These are phyloP conservation scores for Mariannaea elegans DNA, from an alignment of 2,329 filamentous ascomycete species.

Conservation along the genomic window DNA sequence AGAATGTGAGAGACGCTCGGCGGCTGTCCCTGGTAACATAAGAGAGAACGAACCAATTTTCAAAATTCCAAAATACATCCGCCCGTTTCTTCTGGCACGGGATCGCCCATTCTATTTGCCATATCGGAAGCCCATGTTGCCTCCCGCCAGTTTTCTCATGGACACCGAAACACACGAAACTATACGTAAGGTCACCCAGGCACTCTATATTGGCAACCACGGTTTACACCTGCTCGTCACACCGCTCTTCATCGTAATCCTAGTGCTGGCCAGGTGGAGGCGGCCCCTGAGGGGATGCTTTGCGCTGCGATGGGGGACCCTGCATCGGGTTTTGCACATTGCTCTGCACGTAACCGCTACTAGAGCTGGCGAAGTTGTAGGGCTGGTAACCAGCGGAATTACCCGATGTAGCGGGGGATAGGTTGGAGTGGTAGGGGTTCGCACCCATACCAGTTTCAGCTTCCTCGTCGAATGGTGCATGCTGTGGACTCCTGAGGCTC, in stretches of 20 bases:
- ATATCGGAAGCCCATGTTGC: not conserved
- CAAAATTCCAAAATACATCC: constrained; percentile 31
- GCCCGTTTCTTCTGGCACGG: constrained; percentile 24
- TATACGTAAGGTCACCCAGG: constrained; percentile 11
- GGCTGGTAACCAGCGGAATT: constrained; percentile 36
- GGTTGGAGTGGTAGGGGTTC: constrained; percentile 44
- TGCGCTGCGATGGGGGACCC: constrained; percentile 22
- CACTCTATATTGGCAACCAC: constrained; percentile 15
- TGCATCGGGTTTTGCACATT: constrained; percentile 35
- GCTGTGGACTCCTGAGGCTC: constrained; percentile 45
- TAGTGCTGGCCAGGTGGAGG: constrained; percentile 37
- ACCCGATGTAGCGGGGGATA: constrained; percentile 30
- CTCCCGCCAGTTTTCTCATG: constrained; percentile 21
- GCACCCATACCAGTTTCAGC: constrained; percentile 48
- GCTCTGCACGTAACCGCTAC: constrained; percentile 24
- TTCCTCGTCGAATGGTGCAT: constrained; percentile 54
- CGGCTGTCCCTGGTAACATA: constrained; percentile 20
- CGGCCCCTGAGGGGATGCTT: constrained; percentile 26
- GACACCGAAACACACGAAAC: constrained; percentile 30
- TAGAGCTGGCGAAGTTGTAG: constrained; percentile 20
- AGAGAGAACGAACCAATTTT: constrained; percentile 17
- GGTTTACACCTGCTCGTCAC: constrained; percentile 26
- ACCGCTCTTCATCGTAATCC: constrained; percentile 25
- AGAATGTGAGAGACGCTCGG: constrained; percentile 32
- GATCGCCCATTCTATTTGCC: constrained; percentile 29